Conservation (phyloP, 768 basidiomycete genomes). For the Boletales sp. region DNA sequence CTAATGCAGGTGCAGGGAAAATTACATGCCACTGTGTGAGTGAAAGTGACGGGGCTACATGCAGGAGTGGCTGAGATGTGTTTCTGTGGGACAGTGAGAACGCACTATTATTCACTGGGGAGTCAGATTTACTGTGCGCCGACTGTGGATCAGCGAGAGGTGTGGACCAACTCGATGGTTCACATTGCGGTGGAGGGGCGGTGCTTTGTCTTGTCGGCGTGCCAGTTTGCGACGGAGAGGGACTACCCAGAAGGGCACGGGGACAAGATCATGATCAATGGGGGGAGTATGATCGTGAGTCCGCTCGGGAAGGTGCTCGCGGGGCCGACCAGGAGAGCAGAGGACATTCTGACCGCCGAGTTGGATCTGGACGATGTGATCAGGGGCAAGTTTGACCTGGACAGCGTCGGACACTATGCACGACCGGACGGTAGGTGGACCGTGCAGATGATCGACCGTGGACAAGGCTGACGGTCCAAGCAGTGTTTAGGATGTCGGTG, state of each 20-base stretch:
- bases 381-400: conserved; percentile 60
- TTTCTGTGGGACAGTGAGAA: conserved; percentile 40
- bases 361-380: conserved; percentile 56
- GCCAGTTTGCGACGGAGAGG: conserved; percentile 53
- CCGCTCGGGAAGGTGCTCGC: conserved; percentile 57
- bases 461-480: conserved; percentile 6
- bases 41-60: background rate
- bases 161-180: conserved; percentile 55
- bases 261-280: conserved; percentile 55
- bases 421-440: conserved; percentile 48
- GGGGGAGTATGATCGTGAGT: conserved; percentile 57
- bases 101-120: conserved; percentile 55
- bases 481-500: conserved; percentile 28
- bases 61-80: background rate
- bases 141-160: conserved; percentile 56
- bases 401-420: conserved; percentile 60
- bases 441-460: background rate
- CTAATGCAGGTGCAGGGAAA: conserved; percentile 48
- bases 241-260: conserved; percentile 51
- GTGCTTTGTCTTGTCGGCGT: conserved; percentile 64
- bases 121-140: conserved; percentile 64
- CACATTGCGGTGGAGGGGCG: conserved; percentile 68
- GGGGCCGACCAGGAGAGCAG: conserved; percentile 50
- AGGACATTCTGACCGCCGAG: conserved; percentile 54
- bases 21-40: conserved; percentile 63